phyloP scores from a whole-genome alignment of 495 filamentous ascomycete species.

The Neohortaea acidophila region DNA sequence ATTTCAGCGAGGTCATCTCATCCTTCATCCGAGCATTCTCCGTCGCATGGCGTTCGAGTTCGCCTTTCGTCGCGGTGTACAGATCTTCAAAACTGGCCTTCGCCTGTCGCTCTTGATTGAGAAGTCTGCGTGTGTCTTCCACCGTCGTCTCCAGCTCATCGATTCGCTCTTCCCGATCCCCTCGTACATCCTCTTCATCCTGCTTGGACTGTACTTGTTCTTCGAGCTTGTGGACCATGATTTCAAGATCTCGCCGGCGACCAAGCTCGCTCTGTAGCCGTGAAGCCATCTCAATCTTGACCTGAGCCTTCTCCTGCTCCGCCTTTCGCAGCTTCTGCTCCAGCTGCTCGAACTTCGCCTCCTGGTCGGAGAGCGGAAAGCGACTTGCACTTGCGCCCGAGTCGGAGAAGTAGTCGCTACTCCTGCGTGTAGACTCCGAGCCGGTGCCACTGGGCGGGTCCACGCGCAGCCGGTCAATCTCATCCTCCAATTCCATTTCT shows the following conservation, averaged over 20 bases:
- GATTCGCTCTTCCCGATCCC: slow-evolving; percentile 39
- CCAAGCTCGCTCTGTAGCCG: slow-evolving; percentile 74
- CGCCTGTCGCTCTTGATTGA: slow-evolving; percentile 69
- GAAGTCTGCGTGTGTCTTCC: slow-evolving; percentile 64
- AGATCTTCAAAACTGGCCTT: slow-evolving; percentile 93
- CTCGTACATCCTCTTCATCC: slow-evolving; percentile 30
- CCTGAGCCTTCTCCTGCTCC: slow-evolving; percentile 81
- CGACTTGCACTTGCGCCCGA: slow-evolving; percentile 77
- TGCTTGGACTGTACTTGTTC: slow-evolving; percentile 48
- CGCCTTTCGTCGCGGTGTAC: slow-evolving; percentile 62
- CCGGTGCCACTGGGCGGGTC: slow-evolving; percentile 35
- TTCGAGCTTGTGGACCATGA: slow-evolving; percentile 66
- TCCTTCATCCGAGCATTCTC: slow-evolving; percentile 87
- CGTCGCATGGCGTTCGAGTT: slow-evolving; percentile 66
- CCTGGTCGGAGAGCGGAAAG: slow-evolving; percentile 44
- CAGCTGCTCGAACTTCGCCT: slow-evolving; percentile 63
- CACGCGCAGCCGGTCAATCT: slow-evolving; percentile 70
- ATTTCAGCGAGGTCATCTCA: slow-evolving; percentile 54
- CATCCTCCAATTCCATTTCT: slow-evolving; percentile 92
- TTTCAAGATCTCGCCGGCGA: slow-evolving; percentile 57
- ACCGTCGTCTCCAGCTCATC: slow-evolving; percentile 65
- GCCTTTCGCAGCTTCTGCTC: slow-evolving; percentile 66
- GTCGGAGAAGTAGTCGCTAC: slow-evolving; percentile 96
- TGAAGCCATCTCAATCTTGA: slow-evolving; percentile 66
- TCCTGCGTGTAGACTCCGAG: slow-evolving; percentile 45